Percentiles rank a stretch among this genome's conserved stretches.
These are phyloP conservation scores for Aureobasidium musti DNA, from an alignment of 2,329 filamentous ascomycete species.

Conservation along the genomic window DNA sequence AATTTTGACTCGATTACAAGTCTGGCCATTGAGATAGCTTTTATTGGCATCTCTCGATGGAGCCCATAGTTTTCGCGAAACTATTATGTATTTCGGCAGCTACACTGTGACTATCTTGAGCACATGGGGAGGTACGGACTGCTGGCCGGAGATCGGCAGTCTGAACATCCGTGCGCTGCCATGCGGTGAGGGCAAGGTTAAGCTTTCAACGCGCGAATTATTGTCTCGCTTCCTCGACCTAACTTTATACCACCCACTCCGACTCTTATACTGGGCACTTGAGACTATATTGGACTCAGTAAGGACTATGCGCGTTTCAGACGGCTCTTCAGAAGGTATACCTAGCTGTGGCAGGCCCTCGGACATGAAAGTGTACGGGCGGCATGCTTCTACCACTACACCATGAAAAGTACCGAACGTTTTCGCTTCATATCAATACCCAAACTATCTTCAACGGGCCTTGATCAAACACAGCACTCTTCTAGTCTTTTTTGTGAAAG, in stretches of 20 bases:
- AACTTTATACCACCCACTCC: not conserved
- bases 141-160: not conserved
- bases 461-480: not conserved
- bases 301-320: not conserved
- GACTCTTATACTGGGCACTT: not conserved
- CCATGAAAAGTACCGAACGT: not conserved
- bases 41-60: too few relatives aligned
- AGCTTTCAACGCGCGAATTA: not conserved
- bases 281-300: too few relatives aligned
- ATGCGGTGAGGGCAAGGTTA: not conserved
- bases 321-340: not conserved
- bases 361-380: not conserved
- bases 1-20: too few relatives aligned
- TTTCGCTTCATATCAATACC: not conserved
- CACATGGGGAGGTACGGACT: not conserved
- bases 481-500: not conserved
- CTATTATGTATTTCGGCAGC: too few relatives aligned
- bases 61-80: too few relatives aligned
- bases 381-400: too few relatives aligned
- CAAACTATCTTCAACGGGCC: not conserved
- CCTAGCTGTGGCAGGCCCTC: too few relatives aligned
- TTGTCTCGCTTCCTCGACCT: not conserved
- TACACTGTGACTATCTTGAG: too few relatives aligned
- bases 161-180: not conserved
- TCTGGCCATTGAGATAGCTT: too few relatives aligned